Conservation (phyloP, 2,329 filamentous ascomycete genomes). For the Shiraia bambusicola region DNA sequence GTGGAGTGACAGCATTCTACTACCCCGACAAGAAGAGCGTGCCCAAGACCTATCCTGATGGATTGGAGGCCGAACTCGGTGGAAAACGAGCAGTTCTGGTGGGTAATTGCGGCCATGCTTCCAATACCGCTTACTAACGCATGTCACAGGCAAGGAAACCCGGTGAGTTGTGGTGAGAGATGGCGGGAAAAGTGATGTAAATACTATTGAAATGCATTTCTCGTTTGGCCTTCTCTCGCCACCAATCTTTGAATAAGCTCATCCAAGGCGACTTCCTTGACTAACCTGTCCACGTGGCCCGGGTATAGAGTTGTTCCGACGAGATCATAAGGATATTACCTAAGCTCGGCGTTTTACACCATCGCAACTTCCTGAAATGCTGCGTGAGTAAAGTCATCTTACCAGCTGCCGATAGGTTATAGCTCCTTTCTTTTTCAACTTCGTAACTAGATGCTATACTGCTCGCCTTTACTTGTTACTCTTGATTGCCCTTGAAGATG, state of each 20-base stretch:
- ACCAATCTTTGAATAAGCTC: background rate
- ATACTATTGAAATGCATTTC: slow-evolving; percentile 11
- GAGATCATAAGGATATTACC: no score
- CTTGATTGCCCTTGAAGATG: no score
- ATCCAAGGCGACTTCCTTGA: background rate
- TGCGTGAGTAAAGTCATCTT: no score
- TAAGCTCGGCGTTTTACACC: no score
- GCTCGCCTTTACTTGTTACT: no score
- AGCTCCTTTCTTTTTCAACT: no score
- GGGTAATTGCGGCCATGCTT: slow-evolving; percentile 15
- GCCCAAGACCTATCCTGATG: slow-evolving; percentile 50
- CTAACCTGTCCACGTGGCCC: background rate
- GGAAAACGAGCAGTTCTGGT: slow-evolving; percentile 47
- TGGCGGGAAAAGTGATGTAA: slow-evolving; percentile 5
- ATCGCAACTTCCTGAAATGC: no score
- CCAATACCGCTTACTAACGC: slow-evolving; percentile 4
- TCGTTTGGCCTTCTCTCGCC: background rate
- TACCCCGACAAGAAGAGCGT: slow-evolving; percentile 52
- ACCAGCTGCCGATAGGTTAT: no score
- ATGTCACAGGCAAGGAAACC: slow-evolving; percentile 23
- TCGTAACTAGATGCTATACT: no score
- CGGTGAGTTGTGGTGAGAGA: slow-evolving; percentile 20
- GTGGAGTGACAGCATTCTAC: slow-evolving; percentile 40
- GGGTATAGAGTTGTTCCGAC: no score
- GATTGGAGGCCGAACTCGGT: slow-evolving; percentile 52